Evolutionary conservation across 1,284 basidiomycete species (phyloP).

Genomic region (Phylloboletellus chloephorus): DNA sequence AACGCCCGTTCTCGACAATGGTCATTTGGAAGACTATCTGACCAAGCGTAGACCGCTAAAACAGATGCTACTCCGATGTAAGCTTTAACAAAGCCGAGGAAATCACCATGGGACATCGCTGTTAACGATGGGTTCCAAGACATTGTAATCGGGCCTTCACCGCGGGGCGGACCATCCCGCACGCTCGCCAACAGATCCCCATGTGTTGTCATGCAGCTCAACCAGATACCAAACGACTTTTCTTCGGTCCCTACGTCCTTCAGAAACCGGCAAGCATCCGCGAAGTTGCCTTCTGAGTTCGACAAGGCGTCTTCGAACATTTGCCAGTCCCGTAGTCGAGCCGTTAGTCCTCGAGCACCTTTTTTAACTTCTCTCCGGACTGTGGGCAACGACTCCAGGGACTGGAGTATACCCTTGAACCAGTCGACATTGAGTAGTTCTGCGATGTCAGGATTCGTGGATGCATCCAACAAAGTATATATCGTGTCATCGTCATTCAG

Average conservation of each 20-base stretch:
- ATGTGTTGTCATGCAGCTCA: constrained; percentile 59
- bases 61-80: constrained; percentile 62
- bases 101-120: constrained; percentile 48
- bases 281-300: constrained; percentile 47
- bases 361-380: constrained; percentile 38
- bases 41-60: constrained; percentile 73
- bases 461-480: constrained; percentile 52
- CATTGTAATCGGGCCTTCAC: constrained; percentile 13
- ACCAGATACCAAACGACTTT: constrained; percentile 62
- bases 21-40: constrained; percentile 66
- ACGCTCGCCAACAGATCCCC: constrained; percentile 39
- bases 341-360: constrained; percentile 41
- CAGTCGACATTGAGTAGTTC: constrained; percentile 34
- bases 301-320: constrained; percentile 54
- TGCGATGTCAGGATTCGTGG: constrained; percentile 59
- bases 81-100: constrained; percentile 57
- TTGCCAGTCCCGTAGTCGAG: constrained; percentile 55
- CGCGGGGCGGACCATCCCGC: constrained; percentile 10
- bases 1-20: constrained; percentile 57
- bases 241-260: constrained; percentile 59
- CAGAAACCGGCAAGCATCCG: constrained; percentile 42
- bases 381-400: constrained; percentile 38
- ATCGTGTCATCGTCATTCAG: constrained; percentile 51
- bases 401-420: constrained; percentile 36
- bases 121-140: constrained; percentile 18